Percentiles rank a stretch among this genome's conserved stretches.
These are phyloP conservation scores for Musa beccarii DNA, from an alignment of 176 grass and related monocot genomes.

Conservation along the genomic window DNA sequence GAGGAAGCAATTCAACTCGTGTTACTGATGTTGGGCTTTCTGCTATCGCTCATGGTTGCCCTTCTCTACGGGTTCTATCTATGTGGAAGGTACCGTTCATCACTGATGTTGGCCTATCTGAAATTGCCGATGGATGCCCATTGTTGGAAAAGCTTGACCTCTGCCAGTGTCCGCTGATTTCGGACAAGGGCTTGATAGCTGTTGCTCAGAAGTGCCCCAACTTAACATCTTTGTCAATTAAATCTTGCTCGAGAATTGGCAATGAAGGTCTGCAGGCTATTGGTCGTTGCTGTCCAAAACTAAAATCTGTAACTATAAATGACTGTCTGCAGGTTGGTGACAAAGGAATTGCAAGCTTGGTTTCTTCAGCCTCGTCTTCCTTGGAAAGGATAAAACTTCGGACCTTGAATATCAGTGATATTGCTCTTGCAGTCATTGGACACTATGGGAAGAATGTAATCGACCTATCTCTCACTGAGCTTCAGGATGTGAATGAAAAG, in stretches of 20 bases:
- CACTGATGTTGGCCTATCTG: slow-evolving; percentile 54
- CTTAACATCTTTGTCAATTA: slow-evolving; percentile 39
- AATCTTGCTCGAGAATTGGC: slow-evolving; percentile 46
- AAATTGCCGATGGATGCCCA: slow-evolving; percentile 68
- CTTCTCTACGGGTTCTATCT: slow-evolving; percentile 43
- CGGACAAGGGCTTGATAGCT: slow-evolving; percentile 57
- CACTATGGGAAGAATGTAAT: slow-evolving; percentile 65
- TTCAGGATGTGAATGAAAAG: slow-evolving; percentile 53
- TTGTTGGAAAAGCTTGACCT: slow-evolving; percentile 65
- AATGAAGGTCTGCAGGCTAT: slow-evolving; percentile 61
- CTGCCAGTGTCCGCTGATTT: slow-evolving; percentile 54
- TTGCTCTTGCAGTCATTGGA: slow-evolving; percentile 71
- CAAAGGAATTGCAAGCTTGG: slow-evolving; percentile 57
- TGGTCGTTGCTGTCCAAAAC: slow-evolving; percentile 44
- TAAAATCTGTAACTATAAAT: slow-evolving; percentile 64
- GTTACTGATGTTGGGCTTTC: slow-evolving; percentile 67
- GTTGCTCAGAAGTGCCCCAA: slow-evolving; percentile 60
- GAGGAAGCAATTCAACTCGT: slow-evolving; percentile 55
- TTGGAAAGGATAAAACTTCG: slow-evolving; percentile 68
- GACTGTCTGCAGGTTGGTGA: slow-evolving; percentile 58
- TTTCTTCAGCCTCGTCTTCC: slow-evolving; percentile 43
- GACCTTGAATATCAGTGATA: slow-evolving; percentile 62
- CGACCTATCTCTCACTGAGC: slow-evolving; percentile 50
- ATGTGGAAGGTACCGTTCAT: slow-evolving; percentile 57
- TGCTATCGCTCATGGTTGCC: slow-evolving; percentile 51